Evolutionary conservation across 768 basidiomycete genomes (phyloP).

Genomic region (Boletus sensibilis): DNA sequence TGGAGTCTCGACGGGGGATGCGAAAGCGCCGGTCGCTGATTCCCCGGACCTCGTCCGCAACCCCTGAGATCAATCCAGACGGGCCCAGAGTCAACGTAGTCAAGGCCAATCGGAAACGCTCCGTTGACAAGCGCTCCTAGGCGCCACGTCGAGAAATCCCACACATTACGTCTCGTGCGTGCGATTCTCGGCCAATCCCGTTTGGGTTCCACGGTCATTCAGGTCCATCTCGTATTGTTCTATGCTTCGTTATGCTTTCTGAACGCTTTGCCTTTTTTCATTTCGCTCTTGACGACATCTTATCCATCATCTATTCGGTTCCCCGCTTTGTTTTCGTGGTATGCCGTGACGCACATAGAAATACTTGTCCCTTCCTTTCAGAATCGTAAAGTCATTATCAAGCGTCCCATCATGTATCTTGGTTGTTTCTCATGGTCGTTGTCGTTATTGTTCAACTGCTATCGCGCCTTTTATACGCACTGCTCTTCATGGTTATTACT

Average conservation of each 20-base stretch:
- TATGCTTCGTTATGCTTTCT: conserved; percentile 29
- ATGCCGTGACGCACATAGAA: conserved; percentile 32
- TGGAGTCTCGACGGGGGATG: conserved; percentile 69
- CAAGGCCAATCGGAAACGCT: conserved; percentile 31
- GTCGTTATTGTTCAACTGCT: conserved; percentile 5
- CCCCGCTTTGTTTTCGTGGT: conserved; percentile 14
- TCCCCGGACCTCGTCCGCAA: conserved; percentile 28
- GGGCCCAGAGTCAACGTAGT: conserved; percentile 22
- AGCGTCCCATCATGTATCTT: conserved; percentile 13
- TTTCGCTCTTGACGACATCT: conserved; percentile 16
- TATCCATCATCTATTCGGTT: conserved; percentile 35
- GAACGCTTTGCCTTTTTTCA: conserved; percentile 12
- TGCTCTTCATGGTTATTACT: background rate
- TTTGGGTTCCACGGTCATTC: background rate
- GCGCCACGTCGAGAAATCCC: background rate
- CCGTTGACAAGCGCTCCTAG: conserved; percentile 27
- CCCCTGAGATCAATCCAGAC: conserved; percentile 26
- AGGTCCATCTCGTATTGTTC: conserved; percentile 8
- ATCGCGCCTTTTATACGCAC: conserved; percentile 3
- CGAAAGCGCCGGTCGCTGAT: conserved; percentile 42
- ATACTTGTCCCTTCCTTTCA: conserved; percentile 1
- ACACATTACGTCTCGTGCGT: conserved; percentile 5
- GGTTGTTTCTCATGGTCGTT: conserved; percentile 20
- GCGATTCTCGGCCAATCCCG: conserved; percentile 7
- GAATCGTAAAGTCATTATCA: conserved; percentile 11